Percentiles rank a stretch among this genome's conserved stretches.
These are phyloP conservation scores for Croton laevigatus DNA, from an alignment of 441 rosid genomes.

Conservation along the genomic window DNA sequence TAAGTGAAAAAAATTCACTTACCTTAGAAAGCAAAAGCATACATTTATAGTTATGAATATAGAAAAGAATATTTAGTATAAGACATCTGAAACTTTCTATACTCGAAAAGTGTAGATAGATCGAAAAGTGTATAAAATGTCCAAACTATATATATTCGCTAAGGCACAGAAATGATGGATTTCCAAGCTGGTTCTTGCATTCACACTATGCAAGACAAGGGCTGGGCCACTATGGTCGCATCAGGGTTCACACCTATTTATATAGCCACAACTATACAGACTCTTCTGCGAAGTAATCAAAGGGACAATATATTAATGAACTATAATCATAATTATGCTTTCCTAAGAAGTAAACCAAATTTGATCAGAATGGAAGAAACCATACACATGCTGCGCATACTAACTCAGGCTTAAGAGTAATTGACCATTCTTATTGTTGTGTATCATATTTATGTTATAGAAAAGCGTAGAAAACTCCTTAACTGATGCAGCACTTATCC, in stretches of 20 bases:
- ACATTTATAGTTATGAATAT: not conserved
- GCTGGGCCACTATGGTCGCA: not conserved
- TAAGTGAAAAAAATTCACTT: not conserved
- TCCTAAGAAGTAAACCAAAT: no score
- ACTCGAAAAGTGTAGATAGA: no score
- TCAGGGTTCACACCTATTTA: not conserved
- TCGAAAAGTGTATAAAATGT: not conserved
- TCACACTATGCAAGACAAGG: not conserved
- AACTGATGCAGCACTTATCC: not conserved
- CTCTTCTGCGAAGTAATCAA: not conserved
- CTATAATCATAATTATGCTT: not conserved
- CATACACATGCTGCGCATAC: no score
- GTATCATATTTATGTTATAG: not conserved
- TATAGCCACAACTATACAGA: not conserved
- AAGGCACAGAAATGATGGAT: not conserved
- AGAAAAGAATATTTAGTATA: not conserved
- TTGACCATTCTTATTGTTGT: no score
- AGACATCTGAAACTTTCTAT: not conserved
- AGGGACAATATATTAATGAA: not conserved
- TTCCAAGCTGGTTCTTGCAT: not conserved
- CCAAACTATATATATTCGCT: not conserved
- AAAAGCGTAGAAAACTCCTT: not conserved
- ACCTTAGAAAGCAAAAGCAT: not conserved
- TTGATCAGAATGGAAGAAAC: no score
- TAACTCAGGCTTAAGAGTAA: no score